phyloP scores from a whole-genome alignment of 2,329 filamentous ascomycete genomes.

The Endothia cerciana region DNA sequence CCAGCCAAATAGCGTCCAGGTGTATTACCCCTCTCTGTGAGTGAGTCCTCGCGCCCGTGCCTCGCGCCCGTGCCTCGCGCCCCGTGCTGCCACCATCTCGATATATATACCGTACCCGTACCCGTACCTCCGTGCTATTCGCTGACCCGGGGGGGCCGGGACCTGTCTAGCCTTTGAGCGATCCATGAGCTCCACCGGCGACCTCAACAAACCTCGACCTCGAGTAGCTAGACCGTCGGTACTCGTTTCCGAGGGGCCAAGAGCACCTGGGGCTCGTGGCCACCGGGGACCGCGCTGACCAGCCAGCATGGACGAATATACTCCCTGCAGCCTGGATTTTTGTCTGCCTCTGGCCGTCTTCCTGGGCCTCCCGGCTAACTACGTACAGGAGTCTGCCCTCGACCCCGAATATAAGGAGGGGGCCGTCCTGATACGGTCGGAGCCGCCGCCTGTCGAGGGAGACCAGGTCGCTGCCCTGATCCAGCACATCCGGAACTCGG shows the following conservation, averaged over 20 bases:
- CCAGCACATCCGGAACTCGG: conserved; percentile 66
- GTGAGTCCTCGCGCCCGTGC: background rate
- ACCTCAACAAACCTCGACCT: background rate
- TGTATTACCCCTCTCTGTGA: background rate
- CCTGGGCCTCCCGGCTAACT: conserved; percentile 67
- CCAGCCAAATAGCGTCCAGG: background rate
- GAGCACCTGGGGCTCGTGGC: conserved; percentile 1
- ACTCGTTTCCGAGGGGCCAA: background rate
- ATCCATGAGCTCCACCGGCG: background rate
- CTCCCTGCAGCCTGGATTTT: conserved; percentile 78
- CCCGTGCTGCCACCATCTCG: too few relatives aligned
- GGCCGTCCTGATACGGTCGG: conserved; percentile 68
- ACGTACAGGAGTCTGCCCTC: conserved; percentile 45
- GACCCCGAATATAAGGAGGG: conserved; percentile 59
- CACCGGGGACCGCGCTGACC: background rate
- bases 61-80: too few relatives aligned
- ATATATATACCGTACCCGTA: background rate
- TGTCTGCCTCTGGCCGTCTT: conserved; percentile 85
- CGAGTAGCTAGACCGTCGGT: background rate
- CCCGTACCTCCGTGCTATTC: background rate
- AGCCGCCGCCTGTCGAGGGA: conserved; percentile 68
- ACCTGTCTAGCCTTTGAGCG: background rate
- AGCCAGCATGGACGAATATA: conserved; percentile 76
- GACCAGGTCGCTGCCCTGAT: conserved; percentile 68
- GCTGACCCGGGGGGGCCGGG: background rate